phyloP scores from a whole-genome alignment of 2,329 filamentous ascomycete genomes.

The Hymenotorrendiella dingleyae region DNA sequence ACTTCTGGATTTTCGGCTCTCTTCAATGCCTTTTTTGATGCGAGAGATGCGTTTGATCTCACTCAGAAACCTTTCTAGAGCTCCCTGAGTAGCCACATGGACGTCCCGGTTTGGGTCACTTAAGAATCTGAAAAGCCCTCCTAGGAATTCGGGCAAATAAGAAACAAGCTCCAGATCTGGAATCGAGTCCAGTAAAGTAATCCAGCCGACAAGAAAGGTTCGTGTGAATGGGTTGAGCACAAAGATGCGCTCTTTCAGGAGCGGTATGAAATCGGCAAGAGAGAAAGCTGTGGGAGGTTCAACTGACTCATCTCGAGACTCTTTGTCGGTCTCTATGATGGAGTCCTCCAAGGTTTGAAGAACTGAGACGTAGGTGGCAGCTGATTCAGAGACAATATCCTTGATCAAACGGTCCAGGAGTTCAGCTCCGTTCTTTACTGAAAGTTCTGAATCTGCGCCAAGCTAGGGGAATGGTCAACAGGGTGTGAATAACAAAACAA shows the following conservation, averaged over 20 bases:
- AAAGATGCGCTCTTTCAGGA: slow-evolving; percentile 89
- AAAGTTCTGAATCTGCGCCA: slow-evolving; percentile 90
- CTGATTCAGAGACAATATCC: slow-evolving; percentile 92
- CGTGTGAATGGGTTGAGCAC: slow-evolving; percentile 92
- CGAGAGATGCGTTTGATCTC: slow-evolving; percentile 94
- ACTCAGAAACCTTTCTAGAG: slow-evolving; percentile 80
- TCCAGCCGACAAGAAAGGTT: slow-evolving; percentile 94
- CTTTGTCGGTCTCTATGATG: slow-evolving; percentile 42
- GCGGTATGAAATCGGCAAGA: slow-evolving; percentile 80
- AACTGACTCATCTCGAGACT: slow-evolving; percentile 37
- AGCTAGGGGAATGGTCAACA: slow-evolving; percentile 49
- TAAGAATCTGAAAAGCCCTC: slow-evolving; percentile 83
- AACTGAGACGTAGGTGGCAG: slow-evolving; percentile 88
- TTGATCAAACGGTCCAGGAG: slow-evolving; percentile 91
- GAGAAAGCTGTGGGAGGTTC: slow-evolving; percentile 85
- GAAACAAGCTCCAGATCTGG: slow-evolving; percentile 92
- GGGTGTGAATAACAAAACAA: background rate
- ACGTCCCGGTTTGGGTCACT: slow-evolving; percentile 90
- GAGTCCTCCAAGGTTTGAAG: slow-evolving; percentile 58
- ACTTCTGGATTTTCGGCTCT: slow-evolving; percentile 65
- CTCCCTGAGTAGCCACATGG: slow-evolving; percentile 84
- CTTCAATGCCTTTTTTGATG: slow-evolving; percentile 85
- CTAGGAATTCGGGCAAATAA: slow-evolving; percentile 86
- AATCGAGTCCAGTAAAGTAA: slow-evolving; percentile 90
- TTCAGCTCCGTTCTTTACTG: slow-evolving; percentile 96